These are phyloP conservation scores for Apiotrichum sp. DNA, from an alignment of 1,284 basidiomycete species.

Conservation along the genomic window DNA sequence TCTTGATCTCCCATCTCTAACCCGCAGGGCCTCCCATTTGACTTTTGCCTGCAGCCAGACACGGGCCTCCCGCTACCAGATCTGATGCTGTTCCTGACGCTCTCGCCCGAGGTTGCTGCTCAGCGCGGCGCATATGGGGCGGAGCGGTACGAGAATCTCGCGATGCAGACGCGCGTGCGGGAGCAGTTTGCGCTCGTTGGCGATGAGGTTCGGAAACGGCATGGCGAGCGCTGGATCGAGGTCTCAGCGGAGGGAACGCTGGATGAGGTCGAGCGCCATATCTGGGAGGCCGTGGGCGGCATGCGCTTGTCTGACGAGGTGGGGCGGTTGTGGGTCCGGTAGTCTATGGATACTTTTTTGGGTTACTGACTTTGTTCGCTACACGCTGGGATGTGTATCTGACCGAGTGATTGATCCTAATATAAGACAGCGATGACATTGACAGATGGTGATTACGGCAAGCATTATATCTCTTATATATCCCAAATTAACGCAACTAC, in stretches of 20 bases:
- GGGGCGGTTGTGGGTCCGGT: too few species aligned
- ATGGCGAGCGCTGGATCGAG: constrained; percentile 55
- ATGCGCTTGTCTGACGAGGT: too few species aligned
- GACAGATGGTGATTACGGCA: too few species aligned
- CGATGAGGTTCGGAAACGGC: constrained; percentile 10
- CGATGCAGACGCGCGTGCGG: constrained; percentile 65
- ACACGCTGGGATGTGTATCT: too few species aligned
- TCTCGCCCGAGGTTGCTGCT: constrained; percentile 65
- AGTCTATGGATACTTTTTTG: too few species aligned
- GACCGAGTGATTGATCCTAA: too few species aligned
- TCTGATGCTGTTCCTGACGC: constrained; percentile 77
- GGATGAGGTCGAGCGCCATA: constrained; percentile 56
- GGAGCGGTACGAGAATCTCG: constrained; percentile 79
- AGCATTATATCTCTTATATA: too few species aligned
- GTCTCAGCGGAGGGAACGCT: constrained; percentile 62
- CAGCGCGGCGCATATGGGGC: constrained; percentile 79
- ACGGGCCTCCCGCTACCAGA: constrained; percentile 81
- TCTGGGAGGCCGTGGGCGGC: constrained; percentile 55
- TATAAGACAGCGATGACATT: too few species aligned
- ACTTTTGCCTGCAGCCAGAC: constrained; percentile 83
- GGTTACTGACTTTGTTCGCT: too few species aligned
- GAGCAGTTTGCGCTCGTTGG: constrained; percentile 61
- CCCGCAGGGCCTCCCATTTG: constrained; percentile 51
- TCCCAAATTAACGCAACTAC: too few species aligned
- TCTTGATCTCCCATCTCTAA: neutral